A percentile compares a stretch with the other conserved stretches of the same genome.
Evolutionary conservation across 2,329 filamentous ascomycete species (phyloP).

Genomic region (Fusarium sp.): DNA sequence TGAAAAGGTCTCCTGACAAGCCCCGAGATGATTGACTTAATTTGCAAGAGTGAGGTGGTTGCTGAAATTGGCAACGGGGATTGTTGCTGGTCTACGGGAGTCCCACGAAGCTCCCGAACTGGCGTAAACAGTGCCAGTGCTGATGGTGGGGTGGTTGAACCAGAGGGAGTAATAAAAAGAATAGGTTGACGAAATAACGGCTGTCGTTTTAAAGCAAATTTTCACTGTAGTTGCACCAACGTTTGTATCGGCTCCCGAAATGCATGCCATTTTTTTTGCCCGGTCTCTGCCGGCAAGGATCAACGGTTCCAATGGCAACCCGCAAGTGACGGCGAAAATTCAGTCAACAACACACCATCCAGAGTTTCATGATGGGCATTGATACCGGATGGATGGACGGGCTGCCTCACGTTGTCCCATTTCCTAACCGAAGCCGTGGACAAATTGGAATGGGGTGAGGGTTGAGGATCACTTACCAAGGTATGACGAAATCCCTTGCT

Average conservation of each 20-base stretch:
- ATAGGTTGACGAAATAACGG: not conserved
- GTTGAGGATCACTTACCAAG: not conserved
- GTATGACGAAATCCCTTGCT: slow-evolving; percentile 26
- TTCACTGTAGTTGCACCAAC: not conserved
- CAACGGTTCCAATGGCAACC: slow-evolving; percentile 10
- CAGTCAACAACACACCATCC: slow-evolving; percentile 5
- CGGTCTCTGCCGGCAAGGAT: not conserved
- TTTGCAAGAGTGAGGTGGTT: slow-evolving; percentile 19
- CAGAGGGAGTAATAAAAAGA: not conserved
- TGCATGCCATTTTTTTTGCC: not conserved
- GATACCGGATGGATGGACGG: slow-evolving; percentile 14
- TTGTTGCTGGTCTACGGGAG: slow-evolving; percentile 34
- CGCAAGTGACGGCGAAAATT: slow-evolving; percentile 12
- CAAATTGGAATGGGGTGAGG: slow-evolving; percentile 12
- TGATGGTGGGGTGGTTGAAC: slow-evolving; percentile 4
- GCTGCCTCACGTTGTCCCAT: not conserved
- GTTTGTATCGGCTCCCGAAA: not conserved
- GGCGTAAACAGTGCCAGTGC: not conserved
- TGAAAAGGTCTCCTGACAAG: not conserved
- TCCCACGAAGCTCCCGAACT: slow-evolving; percentile 26
- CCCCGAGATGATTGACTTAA: not conserved
- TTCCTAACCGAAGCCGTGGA: not conserved
- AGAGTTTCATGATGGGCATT: slow-evolving; percentile 8
- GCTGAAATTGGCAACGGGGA: slow-evolving; percentile 34
- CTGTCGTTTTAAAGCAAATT: not conserved